Base-by-base conservation (phyloP, 805 yeast species). In the Clavispora vitiphila region DNA sequence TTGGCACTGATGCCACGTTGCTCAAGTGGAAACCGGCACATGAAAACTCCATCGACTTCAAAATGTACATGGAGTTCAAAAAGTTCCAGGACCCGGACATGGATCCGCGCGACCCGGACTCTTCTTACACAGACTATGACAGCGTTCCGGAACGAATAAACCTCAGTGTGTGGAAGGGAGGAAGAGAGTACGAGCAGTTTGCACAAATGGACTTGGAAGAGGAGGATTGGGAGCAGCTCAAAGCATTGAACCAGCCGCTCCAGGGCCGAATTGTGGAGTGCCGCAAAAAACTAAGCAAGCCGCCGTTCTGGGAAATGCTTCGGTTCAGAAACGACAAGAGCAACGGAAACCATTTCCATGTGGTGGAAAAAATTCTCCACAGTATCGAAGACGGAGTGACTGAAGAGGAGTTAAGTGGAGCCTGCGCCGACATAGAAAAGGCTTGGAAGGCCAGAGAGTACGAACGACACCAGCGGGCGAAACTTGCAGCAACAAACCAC, bases 1-100 rank as follows among this genome's bases (percentile, higher is more conserved):
- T 82, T 48, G 98, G 98, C 11, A 91, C 98, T 1, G 98, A 93
- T 61, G 74, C 79, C 0, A 78, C 88, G 6, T 69, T 93, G 38
- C 66, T 93, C 41, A 93, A 95, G 64, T 93, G 99, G 99, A 93
- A 93, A 57, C 98, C 99, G 2, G 87, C 95, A 10, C 86, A 86
- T 48, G 99, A 91, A 61, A 95, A 93, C 54, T 84, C 97, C 0
- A 78, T 95, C 34, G 99, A 93, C 63, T 93, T 87, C 64, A 81
- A 81, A 57, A 62, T 93, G 45, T 71, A 72, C 25, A 61, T 88
- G 44, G 73, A 74, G 26, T 86, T 86, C 53, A 78, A 80, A 14
- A 51, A 62, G 8, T 80, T 51, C 51, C 74, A 74, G 35, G 91
- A 85, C 57, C 76, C 76, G 5, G 86, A 81, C 41, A 65, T 83